Conservation (phyloP, 2,329 filamentous ascomycete species). For the Blastomyces gilchristii region DNA sequence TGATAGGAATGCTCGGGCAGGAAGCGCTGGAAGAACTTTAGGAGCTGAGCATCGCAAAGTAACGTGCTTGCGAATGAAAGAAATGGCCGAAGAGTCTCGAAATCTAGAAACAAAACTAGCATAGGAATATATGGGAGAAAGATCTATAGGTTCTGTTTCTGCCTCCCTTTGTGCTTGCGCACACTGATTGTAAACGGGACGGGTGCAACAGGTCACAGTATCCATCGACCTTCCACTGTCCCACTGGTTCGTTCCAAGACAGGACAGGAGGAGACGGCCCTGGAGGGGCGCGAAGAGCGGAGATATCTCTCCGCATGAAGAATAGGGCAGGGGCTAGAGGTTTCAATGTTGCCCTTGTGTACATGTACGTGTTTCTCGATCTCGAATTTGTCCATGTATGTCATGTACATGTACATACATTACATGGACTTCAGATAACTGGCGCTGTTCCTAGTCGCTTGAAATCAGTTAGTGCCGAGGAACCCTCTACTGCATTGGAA, state of each 20-base stretch:
- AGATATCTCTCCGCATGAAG: not conserved
- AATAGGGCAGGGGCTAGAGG: not conserved
- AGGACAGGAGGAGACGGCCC: constrained; percentile 2
- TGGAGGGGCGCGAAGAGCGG: too few relatives aligned
- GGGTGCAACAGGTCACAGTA: not conserved
- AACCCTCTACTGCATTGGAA: not conserved
- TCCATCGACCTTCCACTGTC: not conserved
- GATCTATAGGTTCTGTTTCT: not conserved
- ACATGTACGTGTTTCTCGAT: not conserved
- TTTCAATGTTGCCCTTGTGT: not conserved
- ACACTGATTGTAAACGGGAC: not conserved
- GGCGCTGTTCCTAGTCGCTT: not conserved
- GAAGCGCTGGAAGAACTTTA: not conserved
- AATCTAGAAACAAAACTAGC: not conserved
- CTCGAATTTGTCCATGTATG: not conserved
- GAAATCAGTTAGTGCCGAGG: not conserved
- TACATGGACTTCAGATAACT: not conserved
- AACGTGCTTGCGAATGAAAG: not conserved
- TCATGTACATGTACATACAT: not conserved
- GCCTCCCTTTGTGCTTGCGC: not conserved
- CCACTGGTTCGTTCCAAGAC: not conserved
- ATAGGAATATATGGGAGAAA: not conserved
- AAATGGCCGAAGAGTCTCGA: not conserved
- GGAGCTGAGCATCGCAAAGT: not conserved
- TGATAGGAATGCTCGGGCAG: not conserved